Evolutionary conservation across 192 early-diverging fungal species (phyloP).

Genomic region (Dimargaris cristalligena): DNA sequence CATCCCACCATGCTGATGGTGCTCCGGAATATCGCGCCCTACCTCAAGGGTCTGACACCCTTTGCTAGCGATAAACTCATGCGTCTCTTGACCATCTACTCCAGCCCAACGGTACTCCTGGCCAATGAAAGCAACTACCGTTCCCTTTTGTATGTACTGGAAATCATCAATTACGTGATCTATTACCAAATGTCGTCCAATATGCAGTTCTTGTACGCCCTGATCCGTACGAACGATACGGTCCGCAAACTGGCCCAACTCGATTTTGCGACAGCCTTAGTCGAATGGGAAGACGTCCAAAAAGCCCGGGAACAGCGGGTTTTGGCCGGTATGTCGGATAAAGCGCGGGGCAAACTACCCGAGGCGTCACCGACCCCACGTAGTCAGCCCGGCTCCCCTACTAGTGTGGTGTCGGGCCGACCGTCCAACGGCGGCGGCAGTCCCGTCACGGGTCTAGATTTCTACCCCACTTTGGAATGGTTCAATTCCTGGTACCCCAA

Average conservation of each 20-base stretch:
- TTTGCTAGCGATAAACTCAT: conserved; percentile 56
- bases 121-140: conserved; percentile 62
- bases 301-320: conserved; percentile 12
- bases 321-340: conserved; percentile 43
- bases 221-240: conserved; percentile 53
- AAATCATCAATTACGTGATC: conserved; percentile 66
- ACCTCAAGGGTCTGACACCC: conserved; percentile 54
- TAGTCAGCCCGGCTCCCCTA: no score
- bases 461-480: conserved; percentile 24
- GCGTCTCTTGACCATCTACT: conserved; percentile 54
- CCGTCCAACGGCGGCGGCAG: background rate
- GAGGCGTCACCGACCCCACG: no score
- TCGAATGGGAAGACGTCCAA: conserved; percentile 24
- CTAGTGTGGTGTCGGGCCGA: background rate
- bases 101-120: conserved; percentile 60
- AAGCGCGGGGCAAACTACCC: conserved; percentile 54
- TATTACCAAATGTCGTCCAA: conserved; percentile 77
- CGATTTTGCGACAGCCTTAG: conserved; percentile 42
- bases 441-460: conserved; percentile 12
- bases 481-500: conserved; percentile 42
- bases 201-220: conserved; percentile 57
- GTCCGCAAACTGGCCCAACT: conserved; percentile 52
- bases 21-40: conserved; percentile 70
- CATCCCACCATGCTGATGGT: conserved; percentile 63
- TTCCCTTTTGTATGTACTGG: conserved; percentile 54